A percentile compares a stretch with the other conserved stretches of the same genome.
phyloP scores from a whole-genome alignment of 163 green algal genomes.

The Picocystis sp. region DNA sequence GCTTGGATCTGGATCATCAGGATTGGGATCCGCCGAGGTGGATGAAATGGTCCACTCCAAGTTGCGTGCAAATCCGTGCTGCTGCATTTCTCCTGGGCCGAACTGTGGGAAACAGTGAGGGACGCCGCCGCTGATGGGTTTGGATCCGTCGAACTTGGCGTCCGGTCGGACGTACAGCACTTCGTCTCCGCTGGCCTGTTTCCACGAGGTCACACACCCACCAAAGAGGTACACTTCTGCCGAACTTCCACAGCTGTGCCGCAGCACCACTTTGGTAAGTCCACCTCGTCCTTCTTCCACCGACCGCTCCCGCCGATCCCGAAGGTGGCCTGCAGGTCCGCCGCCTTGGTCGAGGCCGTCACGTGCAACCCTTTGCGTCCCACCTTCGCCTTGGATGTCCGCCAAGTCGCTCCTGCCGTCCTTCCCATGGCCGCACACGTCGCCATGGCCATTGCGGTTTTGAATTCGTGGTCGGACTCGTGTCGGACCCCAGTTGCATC shows the following conservation, averaged over 20 bases:
- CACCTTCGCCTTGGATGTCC: too few species aligned
- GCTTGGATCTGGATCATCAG: slow-evolving; percentile 19
- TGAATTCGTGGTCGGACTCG: too few species aligned
- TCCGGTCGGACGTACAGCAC: slow-evolving; percentile 89
- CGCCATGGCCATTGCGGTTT: too few species aligned
- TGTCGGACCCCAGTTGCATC: too few species aligned
- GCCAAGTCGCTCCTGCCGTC: too few species aligned
- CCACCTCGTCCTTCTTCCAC: slow-evolving; percentile 31
- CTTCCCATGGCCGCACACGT: too few species aligned
- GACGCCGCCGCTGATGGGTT: slow-evolving; percentile 80
- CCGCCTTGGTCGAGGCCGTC: too few species aligned
- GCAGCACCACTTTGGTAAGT: slow-evolving; percentile 50
- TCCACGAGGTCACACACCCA: slow-evolving; percentile 69
- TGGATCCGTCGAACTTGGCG: slow-evolving; percentile 80
- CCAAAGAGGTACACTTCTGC: slow-evolving; percentile 83
- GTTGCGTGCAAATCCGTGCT: slow-evolving; percentile 96
- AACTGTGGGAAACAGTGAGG: slow-evolving; percentile 94
- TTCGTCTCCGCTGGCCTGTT: slow-evolving; percentile 66
- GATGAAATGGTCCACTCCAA: slow-evolving; percentile 65
- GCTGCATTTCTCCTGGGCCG: slow-evolving; percentile 66
- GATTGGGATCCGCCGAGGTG: slow-evolving; percentile 55
- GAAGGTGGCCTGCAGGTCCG: slow-evolving; percentile 11
- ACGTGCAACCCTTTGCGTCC: too few species aligned
- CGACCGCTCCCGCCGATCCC: slow-evolving; percentile 13
- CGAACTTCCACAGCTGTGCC: slow-evolving; percentile 41